Evolutionary conservation across 768 basidiomycete species (phyloP).

Genomic region (Solioccasus polychromus): DNA sequence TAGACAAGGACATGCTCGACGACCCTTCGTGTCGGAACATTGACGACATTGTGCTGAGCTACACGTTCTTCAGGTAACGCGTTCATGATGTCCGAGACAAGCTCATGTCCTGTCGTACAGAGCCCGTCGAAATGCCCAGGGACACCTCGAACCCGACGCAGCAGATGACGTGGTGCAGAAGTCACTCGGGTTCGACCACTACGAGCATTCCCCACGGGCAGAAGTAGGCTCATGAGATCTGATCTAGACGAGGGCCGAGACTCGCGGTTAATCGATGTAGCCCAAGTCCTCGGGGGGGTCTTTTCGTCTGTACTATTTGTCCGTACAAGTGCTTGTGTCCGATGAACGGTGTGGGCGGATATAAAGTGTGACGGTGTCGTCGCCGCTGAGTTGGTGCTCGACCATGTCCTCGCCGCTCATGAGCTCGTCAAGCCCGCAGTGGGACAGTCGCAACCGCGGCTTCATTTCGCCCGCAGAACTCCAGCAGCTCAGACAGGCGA

Average conservation of each 20-base stretch:
- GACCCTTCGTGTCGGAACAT: constrained; percentile 86
- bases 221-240: constrained; percentile 21
- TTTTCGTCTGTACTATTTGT: no score
- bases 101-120: constrained; percentile 36
- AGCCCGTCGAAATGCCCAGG: constrained; percentile 79
- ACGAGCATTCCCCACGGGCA: constrained; percentile 44
- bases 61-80: constrained; percentile 91
- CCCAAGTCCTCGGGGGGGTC: no score
- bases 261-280: no score
- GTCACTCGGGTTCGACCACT: constrained; percentile 72
- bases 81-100: background rate
- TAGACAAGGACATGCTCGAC: constrained; percentile 94
- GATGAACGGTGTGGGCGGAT: no score
- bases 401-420: constrained; percentile 17
- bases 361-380: no score
- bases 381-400: background rate
- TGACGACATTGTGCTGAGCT: constrained; percentile 90
- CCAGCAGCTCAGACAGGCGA: constrained; percentile 33
- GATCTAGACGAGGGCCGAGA: no score
- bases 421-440: constrained; percentile 33
- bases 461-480: constrained; percentile 34
- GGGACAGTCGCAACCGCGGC: constrained; percentile 34
- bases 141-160: constrained; percentile 91
- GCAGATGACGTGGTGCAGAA: constrained; percentile 72
- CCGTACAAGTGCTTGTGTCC: no score